Evolutionary conservation across 2,329 filamentous ascomycete genomes (phyloP).

Genomic region (Alternaria sp.): DNA sequence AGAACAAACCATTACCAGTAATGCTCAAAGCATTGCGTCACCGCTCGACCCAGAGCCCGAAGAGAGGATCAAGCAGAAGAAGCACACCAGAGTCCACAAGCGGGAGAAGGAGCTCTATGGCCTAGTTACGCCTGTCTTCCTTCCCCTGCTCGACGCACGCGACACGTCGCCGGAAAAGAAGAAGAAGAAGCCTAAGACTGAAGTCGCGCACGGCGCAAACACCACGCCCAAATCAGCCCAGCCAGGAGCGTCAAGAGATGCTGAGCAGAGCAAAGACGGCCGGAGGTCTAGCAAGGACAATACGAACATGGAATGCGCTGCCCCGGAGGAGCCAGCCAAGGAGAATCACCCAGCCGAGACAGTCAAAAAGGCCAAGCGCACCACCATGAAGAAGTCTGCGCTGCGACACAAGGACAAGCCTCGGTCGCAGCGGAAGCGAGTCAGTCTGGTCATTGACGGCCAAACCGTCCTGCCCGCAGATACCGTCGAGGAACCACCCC

Average conservation of each 20-base stretch:
- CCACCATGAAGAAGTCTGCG: conserved; percentile 45
- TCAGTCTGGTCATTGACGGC: conserved; percentile 50
- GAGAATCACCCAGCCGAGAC: conserved; percentile 26
- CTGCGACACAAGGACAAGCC: conserved; percentile 38
- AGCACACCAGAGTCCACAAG: conserved; percentile 50
- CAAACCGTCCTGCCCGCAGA: conserved; percentile 51
- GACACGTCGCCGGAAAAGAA: conserved; percentile 37
- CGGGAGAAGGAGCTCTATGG: conserved; percentile 50
- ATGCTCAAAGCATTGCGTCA: conserved; percentile 12
- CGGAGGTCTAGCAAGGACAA: conserved; percentile 28
- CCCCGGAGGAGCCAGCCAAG: conserved; percentile 15
- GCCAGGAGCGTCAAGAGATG: conserved; percentile 29
- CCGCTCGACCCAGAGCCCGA: conserved; percentile 26
- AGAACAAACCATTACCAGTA: conserved; percentile 3
- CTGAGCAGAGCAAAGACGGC: conserved; percentile 31
- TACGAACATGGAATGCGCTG: conserved; percentile 25
- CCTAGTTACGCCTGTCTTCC: conserved; percentile 48
- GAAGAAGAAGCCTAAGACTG: conserved; percentile 31
- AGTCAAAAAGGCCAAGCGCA: conserved; percentile 39
- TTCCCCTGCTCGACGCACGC: conserved; percentile 48
- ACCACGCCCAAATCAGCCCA: conserved; percentile 17
- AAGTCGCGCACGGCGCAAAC: conserved; percentile 15
- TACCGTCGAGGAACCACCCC: conserved; percentile 36
- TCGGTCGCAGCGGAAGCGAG: conserved; percentile 43
- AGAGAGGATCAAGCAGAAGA: conserved; percentile 44